Conservation (phyloP, 257 asterid genomes). For the Nicotiana paniculata region DNA sequence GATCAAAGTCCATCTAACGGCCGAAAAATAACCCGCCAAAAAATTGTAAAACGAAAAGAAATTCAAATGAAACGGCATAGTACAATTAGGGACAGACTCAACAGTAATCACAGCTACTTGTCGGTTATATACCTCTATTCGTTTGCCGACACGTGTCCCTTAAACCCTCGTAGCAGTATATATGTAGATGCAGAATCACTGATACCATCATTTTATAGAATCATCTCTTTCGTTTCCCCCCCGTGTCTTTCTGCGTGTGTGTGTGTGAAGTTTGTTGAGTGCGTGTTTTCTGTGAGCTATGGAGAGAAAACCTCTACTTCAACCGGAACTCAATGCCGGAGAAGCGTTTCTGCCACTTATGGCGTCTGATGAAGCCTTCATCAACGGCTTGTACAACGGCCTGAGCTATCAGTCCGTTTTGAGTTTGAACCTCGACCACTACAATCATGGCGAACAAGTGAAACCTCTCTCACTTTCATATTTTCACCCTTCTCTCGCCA, state of each 20-base stretch:
- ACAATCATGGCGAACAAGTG: background rate
- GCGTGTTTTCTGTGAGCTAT: background rate
- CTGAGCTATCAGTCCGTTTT: background rate
- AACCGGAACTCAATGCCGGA: background rate
- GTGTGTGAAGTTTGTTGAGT: too few relatives aligned
- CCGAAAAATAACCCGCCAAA: background rate
- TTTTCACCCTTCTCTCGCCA: background rate
- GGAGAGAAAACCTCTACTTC: background rate
- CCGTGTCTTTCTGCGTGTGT: background rate
- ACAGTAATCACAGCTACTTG: slow-evolving; percentile 19
- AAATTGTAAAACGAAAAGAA: background rate
- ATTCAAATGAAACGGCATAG: background rate
- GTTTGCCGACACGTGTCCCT: slow-evolving; percentile 13
- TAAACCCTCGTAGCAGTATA: background rate
- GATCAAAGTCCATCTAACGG: background rate
- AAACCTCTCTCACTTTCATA: background rate
- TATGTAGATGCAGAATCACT: background rate
- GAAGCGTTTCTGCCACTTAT: background rate
- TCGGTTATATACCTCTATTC: background rate
- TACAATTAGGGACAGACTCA: background rate
- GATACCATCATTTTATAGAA: background rate
- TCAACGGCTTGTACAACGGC: background rate
- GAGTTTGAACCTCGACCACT: background rate
- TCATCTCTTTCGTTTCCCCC: background rate
- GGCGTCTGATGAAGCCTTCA: slow-evolving; percentile 4